phyloP scores from a whole-genome alignment of 2,329 filamentous ascomycete species.

The Cadophora sp. region DNA sequence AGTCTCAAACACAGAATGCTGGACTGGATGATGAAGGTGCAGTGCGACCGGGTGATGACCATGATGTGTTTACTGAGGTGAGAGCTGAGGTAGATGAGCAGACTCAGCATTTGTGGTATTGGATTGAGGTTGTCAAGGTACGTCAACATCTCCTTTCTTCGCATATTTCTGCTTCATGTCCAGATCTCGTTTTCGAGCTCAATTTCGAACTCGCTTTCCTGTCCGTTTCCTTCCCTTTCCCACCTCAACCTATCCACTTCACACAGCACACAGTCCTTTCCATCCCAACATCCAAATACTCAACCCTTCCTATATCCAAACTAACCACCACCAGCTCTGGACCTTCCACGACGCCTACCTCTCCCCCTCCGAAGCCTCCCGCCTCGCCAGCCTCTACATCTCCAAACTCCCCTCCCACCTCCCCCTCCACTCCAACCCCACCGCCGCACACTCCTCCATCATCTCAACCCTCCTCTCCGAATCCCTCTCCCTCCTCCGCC shows the following conservation, averaged over 20 bases:
- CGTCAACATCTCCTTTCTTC: not conserved
- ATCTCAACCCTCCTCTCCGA: not conserved
- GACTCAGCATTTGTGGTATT: not conserved
- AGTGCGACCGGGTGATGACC: not conserved
- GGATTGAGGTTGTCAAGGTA: slow-evolving; percentile 8
- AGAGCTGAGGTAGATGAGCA: not conserved
- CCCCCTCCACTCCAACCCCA: not conserved
- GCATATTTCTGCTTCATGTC: no score
- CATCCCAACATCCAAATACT: no score
- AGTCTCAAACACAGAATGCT: not conserved
- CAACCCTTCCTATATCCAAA: no score
- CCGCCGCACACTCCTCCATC: not conserved
- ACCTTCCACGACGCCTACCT: slow-evolving; percentile 1
- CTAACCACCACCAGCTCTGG: not conserved
- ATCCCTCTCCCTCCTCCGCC: not conserved
- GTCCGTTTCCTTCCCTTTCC: not conserved
- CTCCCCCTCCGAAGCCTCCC: not conserved
- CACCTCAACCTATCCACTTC: not conserved
- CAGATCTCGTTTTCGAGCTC: no score
- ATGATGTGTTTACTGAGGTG: not conserved
- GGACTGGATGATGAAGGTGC: not conserved
- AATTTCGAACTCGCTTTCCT: not conserved
- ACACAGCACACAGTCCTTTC: no score
- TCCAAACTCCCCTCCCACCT: not conserved
- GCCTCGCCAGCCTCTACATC: not conserved